These are phyloP conservation scores for Aspergillus sp. DNA, from an alignment of 2,329 filamentous ascomycete genomes.

Conservation along the genomic window DNA sequence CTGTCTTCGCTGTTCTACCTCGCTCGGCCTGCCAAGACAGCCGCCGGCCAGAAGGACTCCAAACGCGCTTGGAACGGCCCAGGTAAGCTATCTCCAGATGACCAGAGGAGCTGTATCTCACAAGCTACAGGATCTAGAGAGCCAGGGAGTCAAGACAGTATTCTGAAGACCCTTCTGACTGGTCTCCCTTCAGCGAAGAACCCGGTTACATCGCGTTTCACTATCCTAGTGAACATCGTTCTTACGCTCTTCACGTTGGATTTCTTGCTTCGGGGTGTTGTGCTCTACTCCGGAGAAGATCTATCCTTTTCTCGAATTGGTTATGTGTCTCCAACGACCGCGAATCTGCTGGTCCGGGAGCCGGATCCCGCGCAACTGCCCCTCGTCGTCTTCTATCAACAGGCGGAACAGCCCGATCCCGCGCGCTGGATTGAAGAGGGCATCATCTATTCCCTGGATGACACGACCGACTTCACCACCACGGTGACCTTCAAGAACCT, in stretches of 20 bases:
- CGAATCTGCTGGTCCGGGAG: slow-evolving; percentile 80
- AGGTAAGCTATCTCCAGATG: neutral
- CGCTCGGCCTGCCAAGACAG: slow-evolving; percentile 3
- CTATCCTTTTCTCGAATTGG: slow-evolving; percentile 84
- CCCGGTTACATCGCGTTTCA: slow-evolving; percentile 61
- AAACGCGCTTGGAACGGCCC: neutral
- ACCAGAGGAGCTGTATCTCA: no score
- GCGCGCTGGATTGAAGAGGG: slow-evolving; percentile 64
- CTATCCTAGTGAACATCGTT: slow-evolving; percentile 68
- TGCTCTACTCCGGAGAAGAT: slow-evolving; percentile 68
- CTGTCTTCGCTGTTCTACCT: slow-evolving; percentile 34
- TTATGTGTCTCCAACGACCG: slow-evolving; percentile 76
- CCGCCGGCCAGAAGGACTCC: slow-evolving; percentile 2
- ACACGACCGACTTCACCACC: slow-evolving; percentile 79
- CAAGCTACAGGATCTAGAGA: neutral
- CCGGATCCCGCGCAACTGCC: slow-evolving; percentile 73
- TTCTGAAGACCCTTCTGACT: slow-evolving; percentile 66
- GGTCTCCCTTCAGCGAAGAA: slow-evolving; percentile 75
- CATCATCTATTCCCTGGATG: slow-evolving; percentile 62
- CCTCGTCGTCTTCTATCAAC: slow-evolving; percentile 63
- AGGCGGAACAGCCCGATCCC: slow-evolving; percentile 29
- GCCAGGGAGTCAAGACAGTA: slow-evolving; percentile 9
- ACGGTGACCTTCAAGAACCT: slow-evolving; percentile 66
- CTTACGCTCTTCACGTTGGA: slow-evolving; percentile 71
- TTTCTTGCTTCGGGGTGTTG: slow-evolving; percentile 69